Conservation (phyloP, 75 land plant genomes). For the Adiantum capillusveneris region DNA sequence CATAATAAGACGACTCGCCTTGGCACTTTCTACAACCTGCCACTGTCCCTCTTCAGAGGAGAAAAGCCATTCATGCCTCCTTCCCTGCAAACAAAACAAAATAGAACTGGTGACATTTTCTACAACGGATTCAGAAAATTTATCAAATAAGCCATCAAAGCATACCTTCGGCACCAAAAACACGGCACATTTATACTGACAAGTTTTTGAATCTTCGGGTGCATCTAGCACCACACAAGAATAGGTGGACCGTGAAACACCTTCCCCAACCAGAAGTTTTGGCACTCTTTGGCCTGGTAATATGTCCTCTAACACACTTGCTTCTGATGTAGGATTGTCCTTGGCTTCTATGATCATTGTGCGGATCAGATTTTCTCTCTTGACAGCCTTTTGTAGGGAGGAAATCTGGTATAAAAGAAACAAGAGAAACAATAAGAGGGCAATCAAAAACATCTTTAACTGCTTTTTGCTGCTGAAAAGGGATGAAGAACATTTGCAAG, state of each 20-base stretch:
- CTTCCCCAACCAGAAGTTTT: constrained; percentile 48
- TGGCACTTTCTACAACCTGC: constrained; percentile 77
- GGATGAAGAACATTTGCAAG: no score
- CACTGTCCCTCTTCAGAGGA: constrained; percentile 98
- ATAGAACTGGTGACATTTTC: no score
- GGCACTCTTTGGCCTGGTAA: constrained; percentile 48
- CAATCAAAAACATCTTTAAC: no score
- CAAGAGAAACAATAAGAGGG: no score
- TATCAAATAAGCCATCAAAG: background rate
- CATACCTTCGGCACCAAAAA: constrained; percentile 85
- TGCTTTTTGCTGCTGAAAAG: no score
- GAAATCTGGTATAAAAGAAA: no score
- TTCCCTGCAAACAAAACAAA: constrained; percentile 47
- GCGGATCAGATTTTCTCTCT: constrained; percentile 1
- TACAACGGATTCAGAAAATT: background rate
- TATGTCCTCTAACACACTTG: constrained; percentile 38
- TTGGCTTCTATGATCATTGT: background rate
- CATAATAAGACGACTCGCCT: constrained; percentile 88
- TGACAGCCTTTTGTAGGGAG: background rate
- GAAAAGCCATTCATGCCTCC: constrained; percentile 91
- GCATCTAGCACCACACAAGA: constrained; percentile 78
- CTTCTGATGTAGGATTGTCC: background rate
- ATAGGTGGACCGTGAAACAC: constrained; percentile 38
- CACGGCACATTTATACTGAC: constrained; percentile 56
- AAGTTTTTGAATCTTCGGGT: constrained; percentile 31